Base-by-base conservation (phyloP, 2,329 filamentous ascomycete genomes). In the Septoria petroselini region DNA sequence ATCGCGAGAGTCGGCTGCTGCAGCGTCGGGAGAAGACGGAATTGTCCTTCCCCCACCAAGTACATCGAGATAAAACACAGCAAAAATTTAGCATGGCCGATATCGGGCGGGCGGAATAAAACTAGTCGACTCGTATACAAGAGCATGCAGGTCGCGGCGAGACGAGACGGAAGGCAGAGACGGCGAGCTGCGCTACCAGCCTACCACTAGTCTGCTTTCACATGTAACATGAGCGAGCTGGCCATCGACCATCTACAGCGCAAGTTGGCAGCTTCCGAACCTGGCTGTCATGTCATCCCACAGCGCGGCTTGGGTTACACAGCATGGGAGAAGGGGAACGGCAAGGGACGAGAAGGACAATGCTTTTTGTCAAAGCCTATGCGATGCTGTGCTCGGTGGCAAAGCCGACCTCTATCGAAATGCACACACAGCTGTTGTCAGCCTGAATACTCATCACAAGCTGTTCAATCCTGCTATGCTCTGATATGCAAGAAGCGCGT, bases 21-120 rank as follows among this genome's bases (percentile, higher is more conserved):
- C 21, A 19, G n/a, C 14, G 37, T 47, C 48, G 48, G 48, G 31
- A 44, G 42, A 41, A 51, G 11, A 27, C 48, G 48, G 49, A 40
- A 48, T 33, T 11, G 1, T 18, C 33, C 12, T 27, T 7, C 6
- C 30, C 30, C 41, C 41, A 34, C 34, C 42, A 38, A n/a, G n/a
- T n/a, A n/a, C n/a, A n/a, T n/a, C n/a, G n/a, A n/a, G n/a, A n/a
- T n/a, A n/a, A n/a, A n/a, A n/a, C n/a, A n/a, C n/a, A 18, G 33
- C 33, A 29, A 47, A 47, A 31, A 39, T 39, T 47, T 47, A 23
- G 27, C 23, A 29, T 3, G 38, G 18, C 45, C 45, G 45, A 48
- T 41, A 30, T 41, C 45, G 44, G 44, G 21, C 35, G 6, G 12
- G 19, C 19, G 14, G 19, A 41, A 30, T 31, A 40, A 25, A n/a